These are phyloP conservation scores for Symmetrospora coprosmae DNA, from an alignment of 768 basidiomycete genomes.

Conservation along the genomic window DNA sequence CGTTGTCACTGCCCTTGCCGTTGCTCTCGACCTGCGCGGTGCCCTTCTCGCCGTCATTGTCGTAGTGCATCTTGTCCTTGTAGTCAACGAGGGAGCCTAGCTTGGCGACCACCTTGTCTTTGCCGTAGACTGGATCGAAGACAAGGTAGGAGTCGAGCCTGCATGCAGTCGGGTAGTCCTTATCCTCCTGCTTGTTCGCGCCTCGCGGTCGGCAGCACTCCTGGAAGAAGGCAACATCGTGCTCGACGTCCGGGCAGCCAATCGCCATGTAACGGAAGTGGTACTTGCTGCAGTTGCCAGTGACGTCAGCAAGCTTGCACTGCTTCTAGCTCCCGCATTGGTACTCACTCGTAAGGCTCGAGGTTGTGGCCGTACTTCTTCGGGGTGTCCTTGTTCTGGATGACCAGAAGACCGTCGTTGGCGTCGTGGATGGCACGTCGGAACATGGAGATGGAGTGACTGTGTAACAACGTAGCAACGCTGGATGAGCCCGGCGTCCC, in stretches of 20 bases:
- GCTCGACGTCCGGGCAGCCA: constrained; percentile 7
- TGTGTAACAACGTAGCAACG: no score
- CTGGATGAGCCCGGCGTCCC: no score
- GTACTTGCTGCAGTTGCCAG: neutral
- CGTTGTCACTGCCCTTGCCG: neutral
- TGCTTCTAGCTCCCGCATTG: no score
- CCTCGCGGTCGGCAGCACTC: constrained; percentile 4
- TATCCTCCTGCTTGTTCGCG: neutral
- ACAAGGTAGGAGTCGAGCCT: constrained; percentile 3
- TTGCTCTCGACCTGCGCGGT: neutral
- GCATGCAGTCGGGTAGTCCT: constrained; percentile 2
- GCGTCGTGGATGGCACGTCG: constrained; percentile 1
- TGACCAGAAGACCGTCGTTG: constrained; percentile 7
- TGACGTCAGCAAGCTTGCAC: neutral
- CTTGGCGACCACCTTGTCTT: constrained; percentile 8
- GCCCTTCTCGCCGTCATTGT: neutral
- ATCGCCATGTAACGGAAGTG: constrained; percentile 21
- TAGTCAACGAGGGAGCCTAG: neutral
- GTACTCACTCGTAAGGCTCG: constrained; percentile 14
- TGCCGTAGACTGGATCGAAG: constrained; percentile 8
- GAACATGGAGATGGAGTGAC: constrained; percentile 8
- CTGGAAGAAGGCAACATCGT: constrained; percentile 7
- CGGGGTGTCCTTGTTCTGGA: constrained; percentile 9
- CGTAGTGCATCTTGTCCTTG: neutral
- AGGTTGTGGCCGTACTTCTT: neutral